phyloP scores from a whole-genome alignment of 106 monocot species.

The Gastrodia elata region DNA sequence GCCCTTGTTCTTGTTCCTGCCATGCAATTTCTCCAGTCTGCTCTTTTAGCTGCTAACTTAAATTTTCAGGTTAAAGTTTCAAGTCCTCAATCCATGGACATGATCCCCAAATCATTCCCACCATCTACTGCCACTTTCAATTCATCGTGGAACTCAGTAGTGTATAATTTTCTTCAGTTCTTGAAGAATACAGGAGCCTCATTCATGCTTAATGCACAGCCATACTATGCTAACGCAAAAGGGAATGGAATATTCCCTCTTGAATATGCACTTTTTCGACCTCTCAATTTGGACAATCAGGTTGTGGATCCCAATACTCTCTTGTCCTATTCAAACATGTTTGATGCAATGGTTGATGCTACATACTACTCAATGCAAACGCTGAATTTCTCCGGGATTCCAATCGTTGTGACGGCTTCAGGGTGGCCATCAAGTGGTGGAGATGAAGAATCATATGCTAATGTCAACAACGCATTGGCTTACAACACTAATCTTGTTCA shows the following conservation, averaged over 20 bases:
- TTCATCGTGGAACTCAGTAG: conserved; percentile 61
- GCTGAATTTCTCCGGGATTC: conserved; percentile 63
- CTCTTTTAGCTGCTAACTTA: conserved; percentile 73
- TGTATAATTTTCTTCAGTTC: conserved; percentile 61
- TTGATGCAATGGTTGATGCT: conserved; percentile 92
- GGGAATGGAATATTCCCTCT: conserved; percentile 69
- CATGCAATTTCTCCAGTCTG: conserved; percentile 76
- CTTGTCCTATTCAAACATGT: conserved; percentile 68
- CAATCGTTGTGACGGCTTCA: conserved; percentile 68
- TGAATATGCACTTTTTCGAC: conserved; percentile 68
- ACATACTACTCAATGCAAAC: conserved; percentile 75
- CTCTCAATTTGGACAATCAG: conserved; percentile 43
- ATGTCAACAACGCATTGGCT: conserved; percentile 63
- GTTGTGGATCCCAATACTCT: conserved; percentile 80
- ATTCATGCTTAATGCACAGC: conserved; percentile 86
- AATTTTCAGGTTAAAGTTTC: conserved; percentile 77
- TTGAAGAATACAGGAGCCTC: conserved; percentile 71
- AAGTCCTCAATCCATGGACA: conserved; percentile 61
- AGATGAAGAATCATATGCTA: conserved; percentile 51
- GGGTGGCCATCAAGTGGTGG: conserved; percentile 84
- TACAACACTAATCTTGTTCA: conserved; percentile 74
- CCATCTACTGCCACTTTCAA: conserved; percentile 81
- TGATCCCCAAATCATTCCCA: conserved; percentile 69
- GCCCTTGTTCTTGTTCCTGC: conserved; percentile 70
- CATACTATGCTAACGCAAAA: conserved; percentile 60